phyloP scores from a whole-genome alignment of 2,329 filamentous ascomycete genomes.

The Diaporthe sp. region DNA sequence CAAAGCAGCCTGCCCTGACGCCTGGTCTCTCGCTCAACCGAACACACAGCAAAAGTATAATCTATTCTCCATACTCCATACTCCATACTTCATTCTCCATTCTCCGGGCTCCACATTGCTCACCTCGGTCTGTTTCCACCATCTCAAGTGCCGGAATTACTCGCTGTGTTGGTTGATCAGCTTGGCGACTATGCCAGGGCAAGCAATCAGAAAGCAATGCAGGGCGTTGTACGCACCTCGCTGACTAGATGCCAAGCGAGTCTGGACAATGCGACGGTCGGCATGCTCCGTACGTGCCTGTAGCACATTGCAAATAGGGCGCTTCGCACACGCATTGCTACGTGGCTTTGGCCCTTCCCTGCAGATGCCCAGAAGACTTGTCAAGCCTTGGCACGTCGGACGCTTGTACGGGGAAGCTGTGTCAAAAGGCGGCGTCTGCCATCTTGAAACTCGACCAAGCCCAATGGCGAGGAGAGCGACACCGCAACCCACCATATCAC shows the following conservation, averaged over 20 bases:
- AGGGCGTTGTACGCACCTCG: background rate
- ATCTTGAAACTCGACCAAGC: conserved; percentile 34
- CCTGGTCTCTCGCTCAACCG: conserved; percentile 4
- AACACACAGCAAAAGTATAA: background rate
- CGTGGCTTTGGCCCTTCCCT: conserved; percentile 1
- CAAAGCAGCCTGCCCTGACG: background rate
- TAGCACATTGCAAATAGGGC: conserved; percentile 2
- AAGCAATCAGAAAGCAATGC: conserved; percentile 5
- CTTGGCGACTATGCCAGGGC: conserved; percentile 27
- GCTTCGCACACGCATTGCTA: conserved; percentile 11
- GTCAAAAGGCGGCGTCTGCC: conserved; percentile 2
- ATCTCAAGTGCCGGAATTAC: conserved; percentile 26
- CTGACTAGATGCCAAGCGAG: conserved; percentile 24
- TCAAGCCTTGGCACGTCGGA: conserved; percentile 36
- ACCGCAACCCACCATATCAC: conserved; percentile 16
- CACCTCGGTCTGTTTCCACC: conserved; percentile 17
- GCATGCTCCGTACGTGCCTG: conserved; percentile 17
- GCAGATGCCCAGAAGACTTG: conserved; percentile 27
- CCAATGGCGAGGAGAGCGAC: background rate
- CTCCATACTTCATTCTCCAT: background rate
- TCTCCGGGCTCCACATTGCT: conserved; percentile 3
- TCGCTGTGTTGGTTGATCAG: conserved; percentile 30
- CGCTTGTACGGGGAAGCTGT: conserved; percentile 26
- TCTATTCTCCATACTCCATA: conserved; percentile 13
- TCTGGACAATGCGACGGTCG: conserved; percentile 20